Conservation (phyloP, 2,329 filamentous ascomycete genomes). For the Colletotrichum gigasporum region DNA sequence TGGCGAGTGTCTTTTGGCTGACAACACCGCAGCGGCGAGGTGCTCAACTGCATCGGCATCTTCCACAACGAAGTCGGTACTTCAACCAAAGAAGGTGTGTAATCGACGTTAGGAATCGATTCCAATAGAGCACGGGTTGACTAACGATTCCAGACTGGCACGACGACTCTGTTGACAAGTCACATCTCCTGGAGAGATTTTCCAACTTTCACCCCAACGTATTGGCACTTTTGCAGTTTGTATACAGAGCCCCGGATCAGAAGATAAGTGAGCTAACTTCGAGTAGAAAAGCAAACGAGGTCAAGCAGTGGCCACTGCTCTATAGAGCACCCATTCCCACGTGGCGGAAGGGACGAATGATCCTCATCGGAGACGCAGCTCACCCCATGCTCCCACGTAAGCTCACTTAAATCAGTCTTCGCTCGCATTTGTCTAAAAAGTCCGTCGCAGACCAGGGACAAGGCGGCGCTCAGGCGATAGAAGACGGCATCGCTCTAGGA, state of each 20-base stretch:
- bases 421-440: too few relatives aligned
- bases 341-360: constrained; percentile 43
- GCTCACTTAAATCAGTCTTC: constrained; percentile 30
- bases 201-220: constrained; percentile 39
- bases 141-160: constrained; percentile 15
- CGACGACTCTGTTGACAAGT: constrained; percentile 36
- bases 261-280: neutral
- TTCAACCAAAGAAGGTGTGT: constrained; percentile 14
- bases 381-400: constrained; percentile 50
- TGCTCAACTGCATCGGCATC: constrained; percentile 47
- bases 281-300: constrained; percentile 44
- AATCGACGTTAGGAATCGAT: too few relatives aligned
- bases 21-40: constrained; percentile 36
- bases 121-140: neutral
- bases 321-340: constrained; percentile 43
- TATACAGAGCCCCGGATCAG: neutral
- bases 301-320: constrained; percentile 46
- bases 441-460: constrained; percentile 47
- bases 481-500: constrained; percentile 46
- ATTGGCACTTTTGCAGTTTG: constrained; percentile 39
- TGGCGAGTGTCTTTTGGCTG: neutral
- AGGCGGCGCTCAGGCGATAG: constrained; percentile 46
- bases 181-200: constrained; percentile 39
- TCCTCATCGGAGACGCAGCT: constrained; percentile 47
- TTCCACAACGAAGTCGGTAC: constrained; percentile 38